These are phyloP conservation scores for Cyclotella atomus DNA, from an alignment of 108 stramenopile genomes.

Conservation along the genomic window DNA sequence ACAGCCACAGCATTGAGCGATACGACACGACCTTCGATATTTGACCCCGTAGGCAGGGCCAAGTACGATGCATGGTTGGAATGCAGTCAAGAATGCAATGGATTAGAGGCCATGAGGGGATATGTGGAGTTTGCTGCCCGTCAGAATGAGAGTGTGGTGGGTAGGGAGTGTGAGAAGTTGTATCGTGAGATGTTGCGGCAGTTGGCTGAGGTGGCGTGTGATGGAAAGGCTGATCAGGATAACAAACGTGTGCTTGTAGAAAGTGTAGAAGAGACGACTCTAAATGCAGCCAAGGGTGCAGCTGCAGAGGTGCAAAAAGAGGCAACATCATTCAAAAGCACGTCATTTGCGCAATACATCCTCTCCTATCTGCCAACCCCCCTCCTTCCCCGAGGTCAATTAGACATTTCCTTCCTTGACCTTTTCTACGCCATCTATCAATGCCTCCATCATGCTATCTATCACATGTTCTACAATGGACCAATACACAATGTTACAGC, in stretches of 20 bases:
- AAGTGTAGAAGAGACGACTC: not conserved
- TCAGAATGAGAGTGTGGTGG: conserved; percentile 8
- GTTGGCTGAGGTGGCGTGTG: conserved; percentile 11
- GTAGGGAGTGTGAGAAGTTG: conserved; percentile 10
- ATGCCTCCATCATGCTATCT: conserved; percentile 40
- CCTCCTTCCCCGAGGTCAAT: conserved; percentile 72
- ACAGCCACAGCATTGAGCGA: not conserved
- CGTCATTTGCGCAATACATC: not conserved
- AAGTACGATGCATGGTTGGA: conserved; percentile 47
- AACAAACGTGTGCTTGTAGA: not conserved
- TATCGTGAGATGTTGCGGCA: conserved; percentile 17
- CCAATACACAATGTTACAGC: conserved; percentile 11
- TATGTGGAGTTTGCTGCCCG: conserved; percentile 25
- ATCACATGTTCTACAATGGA: conserved; percentile 14
- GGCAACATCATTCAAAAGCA: not conserved
- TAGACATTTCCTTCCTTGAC: conserved; percentile 68
- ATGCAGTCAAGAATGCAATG: conserved; percentile 24
- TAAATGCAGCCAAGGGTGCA: not conserved
- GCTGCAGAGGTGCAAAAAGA: not conserved
- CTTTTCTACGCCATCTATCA: conserved; percentile 52
- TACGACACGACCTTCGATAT: conserved; percentile 35
- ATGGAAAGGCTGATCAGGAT: not conserved
- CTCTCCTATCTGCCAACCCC: conserved; percentile 23
- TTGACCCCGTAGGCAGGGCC: conserved; percentile 49
- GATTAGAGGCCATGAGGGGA: conserved; percentile 18